A percentile compares a stretch with the other conserved stretches of the same genome.
Conservation (phyloP, 1,284 basidiomycete genomes). For the Puccinia sorghi region DNA sequence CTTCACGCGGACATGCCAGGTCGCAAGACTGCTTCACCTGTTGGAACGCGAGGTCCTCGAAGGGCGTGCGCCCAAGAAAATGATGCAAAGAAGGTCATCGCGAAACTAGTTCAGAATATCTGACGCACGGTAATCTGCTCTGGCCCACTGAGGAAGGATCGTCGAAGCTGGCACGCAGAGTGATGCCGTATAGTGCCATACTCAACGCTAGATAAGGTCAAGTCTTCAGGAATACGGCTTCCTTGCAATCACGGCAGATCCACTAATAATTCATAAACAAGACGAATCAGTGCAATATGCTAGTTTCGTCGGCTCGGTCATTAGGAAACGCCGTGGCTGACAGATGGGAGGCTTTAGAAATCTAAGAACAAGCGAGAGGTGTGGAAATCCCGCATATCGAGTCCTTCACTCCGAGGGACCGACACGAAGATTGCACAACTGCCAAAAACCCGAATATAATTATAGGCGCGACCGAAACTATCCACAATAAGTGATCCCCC, state of each 20-base stretch:
- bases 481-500: too few relatives aligned
- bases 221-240: neutral
- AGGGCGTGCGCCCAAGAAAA: neutral
- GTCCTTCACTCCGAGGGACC: too few relatives aligned
- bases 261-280: too few relatives aligned
- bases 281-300: too few relatives aligned
- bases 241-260: neutral
- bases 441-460: too few relatives aligned
- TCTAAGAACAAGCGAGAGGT: too few relatives aligned
- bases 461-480: too few relatives aligned
- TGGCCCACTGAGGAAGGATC: slow-evolving; percentile 15
- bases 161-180: neutral
- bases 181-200: neutral
- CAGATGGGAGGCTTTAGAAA: too few relatives aligned
- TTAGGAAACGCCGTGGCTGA: too few relatives aligned
- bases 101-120: neutral
- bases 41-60: neutral
- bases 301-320: too few relatives aligned
- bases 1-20: slow-evolving; percentile 1
- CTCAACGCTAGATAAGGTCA: neutral
- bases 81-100: neutral
- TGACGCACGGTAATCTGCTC: neutral
- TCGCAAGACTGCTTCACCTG: slow-evolving; percentile 7
- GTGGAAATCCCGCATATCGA: too few relatives aligned
- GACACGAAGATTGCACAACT: too few relatives aligned